phyloP scores from a whole-genome alignment of 257 asterid species.

The Penstemon davidsonii region DNA sequence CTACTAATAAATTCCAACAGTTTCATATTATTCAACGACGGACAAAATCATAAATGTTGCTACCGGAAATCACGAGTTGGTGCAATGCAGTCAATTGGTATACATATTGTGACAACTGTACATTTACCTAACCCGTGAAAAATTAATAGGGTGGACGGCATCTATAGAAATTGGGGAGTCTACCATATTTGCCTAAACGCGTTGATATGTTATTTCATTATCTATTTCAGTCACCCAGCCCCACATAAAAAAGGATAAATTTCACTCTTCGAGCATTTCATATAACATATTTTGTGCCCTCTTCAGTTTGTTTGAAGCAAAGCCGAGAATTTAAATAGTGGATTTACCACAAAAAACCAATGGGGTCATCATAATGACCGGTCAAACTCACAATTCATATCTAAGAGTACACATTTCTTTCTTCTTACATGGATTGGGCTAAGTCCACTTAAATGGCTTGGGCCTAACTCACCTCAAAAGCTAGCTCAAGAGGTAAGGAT shows the following conservation, averaged over 20 bases:
- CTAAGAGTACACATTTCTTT: not conserved
- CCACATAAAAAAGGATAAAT: not conserved
- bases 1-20: constrained; percentile 18
- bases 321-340: not conserved
- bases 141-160: not conserved
- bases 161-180: constrained; percentile 14
- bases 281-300: not conserved
- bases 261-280: not conserved
- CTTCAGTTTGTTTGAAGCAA: not conserved
- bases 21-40: constrained; percentile 28
- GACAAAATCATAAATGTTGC: constrained; percentile 28
- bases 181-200: not conserved
- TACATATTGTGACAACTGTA: not conserved
- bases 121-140: constrained; percentile 1
- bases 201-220: constrained; percentile 12
- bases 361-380: constrained; percentile 5
- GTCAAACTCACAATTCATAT: constrained; percentile 21
- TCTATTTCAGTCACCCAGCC: not conserved
- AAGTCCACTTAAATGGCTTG: too few relatives aligned
- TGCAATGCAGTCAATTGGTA: not conserved
- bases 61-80: constrained; percentile 14
- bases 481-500: too few relatives aligned
- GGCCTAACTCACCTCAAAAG: too few relatives aligned
- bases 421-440: too few relatives aligned
- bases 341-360: not conserved